A percentile compares a stretch with the other conserved stretches of the same genome.
These are phyloP conservation scores for Penicillium sclerotiorum DNA, from an alignment of 2,329 filamentous ascomycete species.

Conservation along the genomic window DNA sequence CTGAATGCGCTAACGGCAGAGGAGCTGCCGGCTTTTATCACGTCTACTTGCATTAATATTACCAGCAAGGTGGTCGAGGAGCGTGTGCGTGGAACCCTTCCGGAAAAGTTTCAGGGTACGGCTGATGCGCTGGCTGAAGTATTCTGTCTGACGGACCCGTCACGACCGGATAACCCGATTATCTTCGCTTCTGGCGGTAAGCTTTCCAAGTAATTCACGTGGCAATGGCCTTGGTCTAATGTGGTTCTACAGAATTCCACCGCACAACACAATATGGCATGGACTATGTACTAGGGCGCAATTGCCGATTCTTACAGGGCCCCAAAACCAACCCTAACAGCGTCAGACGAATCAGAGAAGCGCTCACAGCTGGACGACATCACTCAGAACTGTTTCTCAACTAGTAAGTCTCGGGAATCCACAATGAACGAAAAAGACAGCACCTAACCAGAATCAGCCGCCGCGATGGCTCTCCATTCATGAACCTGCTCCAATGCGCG, in stretches of 20 bases:
- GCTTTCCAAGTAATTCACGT: no score
- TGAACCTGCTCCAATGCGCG: constrained; percentile 76
- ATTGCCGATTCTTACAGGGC: constrained; percentile 78
- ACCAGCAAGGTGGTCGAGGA: constrained; percentile 70
- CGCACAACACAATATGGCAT: constrained; percentile 75
- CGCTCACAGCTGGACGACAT: constrained; percentile 65
- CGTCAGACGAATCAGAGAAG: constrained; percentile 63
- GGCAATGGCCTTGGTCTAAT: no score
- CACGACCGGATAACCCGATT: constrained; percentile 72
- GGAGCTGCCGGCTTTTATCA: constrained; percentile 72
- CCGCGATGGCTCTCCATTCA: constrained; percentile 74
- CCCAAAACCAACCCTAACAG: constrained; percentile 68
- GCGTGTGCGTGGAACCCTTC: constrained; percentile 68
- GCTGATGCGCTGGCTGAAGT: constrained; percentile 76
- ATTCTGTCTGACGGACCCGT: constrained; percentile 76
- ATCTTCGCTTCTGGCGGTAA: constrained; percentile 74
- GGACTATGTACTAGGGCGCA: constrained; percentile 71
- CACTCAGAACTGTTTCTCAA: constrained; percentile 75
- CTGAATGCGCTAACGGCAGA: constrained; percentile 67
- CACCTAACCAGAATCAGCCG: constrained; percentile 56
- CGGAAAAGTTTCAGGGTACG: constrained; percentile 65
- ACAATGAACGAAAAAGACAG: background rate
- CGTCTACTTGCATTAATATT: constrained; percentile 67
- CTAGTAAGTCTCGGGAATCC: constrained; percentile 56
- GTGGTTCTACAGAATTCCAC: constrained; percentile 71